Base-by-base conservation (phyloP, 495 filamentous ascomycete species). In the Glonium stellatum region DNA sequence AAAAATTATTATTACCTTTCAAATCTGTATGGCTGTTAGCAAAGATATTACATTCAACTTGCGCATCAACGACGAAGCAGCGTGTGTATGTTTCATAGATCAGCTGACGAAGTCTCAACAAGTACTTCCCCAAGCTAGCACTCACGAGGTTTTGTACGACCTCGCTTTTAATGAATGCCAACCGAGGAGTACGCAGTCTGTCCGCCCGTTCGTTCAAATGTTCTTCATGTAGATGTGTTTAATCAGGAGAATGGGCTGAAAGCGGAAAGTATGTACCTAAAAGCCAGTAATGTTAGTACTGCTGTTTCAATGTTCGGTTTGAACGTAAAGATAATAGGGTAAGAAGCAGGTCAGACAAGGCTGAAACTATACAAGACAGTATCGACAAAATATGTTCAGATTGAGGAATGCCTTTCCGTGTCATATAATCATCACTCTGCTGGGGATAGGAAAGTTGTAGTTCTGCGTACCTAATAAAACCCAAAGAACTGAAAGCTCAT, bases 151-250 rank as follows among this genome's bases (percentile, higher is more conserved):
- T 86, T 92, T 95, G 89, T 92, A 95, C 86, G 82, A 15, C 82
- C 84, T 82, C 80, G 80, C 79, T 83, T 84, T 80, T 77, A 75
- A 71, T 76, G 83, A 82, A 78, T 78, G 78, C 74, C 74, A 73
- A 69, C 72, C 19, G 67, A 75, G 73, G 80, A 82, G 81, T 84
- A 87, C 83, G 79, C 82, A 80, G 75, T 95, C 85, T 95, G 91
- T 92, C 91, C 91, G 91, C 91, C 91, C 89, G 90, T 91, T 91
- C 89, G 89, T 93, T 95, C 87, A 90, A 89, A 72, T 71, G 84
- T 85, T 96, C 90, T 83, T 93, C 85, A 91, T 89, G 78, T 68
- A 68, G 77, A 67, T 74, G 62, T 52, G 54, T 57, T 54, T 64
- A 55, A 54, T 59, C n/a, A 58, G 56, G 61, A 54, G 46, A 44